Conservation (phyloP, 23 red algal species). For the Gracilaria gracilis region DNA sequence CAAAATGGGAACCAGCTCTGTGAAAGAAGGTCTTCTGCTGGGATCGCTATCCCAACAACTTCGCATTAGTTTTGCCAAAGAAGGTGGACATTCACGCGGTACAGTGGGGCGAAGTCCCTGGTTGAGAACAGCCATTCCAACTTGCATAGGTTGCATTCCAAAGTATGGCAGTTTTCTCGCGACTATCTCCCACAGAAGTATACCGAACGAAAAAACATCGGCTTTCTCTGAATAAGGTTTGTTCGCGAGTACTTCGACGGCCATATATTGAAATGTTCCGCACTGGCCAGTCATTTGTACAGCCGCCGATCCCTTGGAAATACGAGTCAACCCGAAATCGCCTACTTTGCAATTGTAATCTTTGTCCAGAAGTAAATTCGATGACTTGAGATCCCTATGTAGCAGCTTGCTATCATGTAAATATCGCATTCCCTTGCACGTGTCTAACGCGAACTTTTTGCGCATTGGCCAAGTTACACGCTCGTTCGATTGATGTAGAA, state of each 20-base stretch:
- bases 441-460: slow-evolving; percentile 83
- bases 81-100: slow-evolving; percentile 54
- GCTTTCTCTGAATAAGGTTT: slow-evolving; percentile 94
- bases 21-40: slow-evolving; percentile 74
- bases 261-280: slow-evolving; percentile 99
- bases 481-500: slow-evolving; percentile 79
- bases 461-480: slow-evolving; percentile 77
- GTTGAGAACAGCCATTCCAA: slow-evolving; percentile 86
- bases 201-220: slow-evolving; percentile 99
- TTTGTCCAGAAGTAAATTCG: slow-evolving; percentile 88
- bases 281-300: slow-evolving; percentile 97
- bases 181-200: slow-evolving; percentile 95
- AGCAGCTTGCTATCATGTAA: slow-evolving; percentile 89
- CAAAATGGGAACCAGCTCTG: slow-evolving; percentile 59
- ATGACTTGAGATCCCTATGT: slow-evolving; percentile 95
- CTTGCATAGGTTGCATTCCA: slow-evolving; percentile 97
- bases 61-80: slow-evolving; percentile 74
- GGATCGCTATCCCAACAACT: slow-evolving; percentile 91
- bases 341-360: slow-evolving; percentile 88
- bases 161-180: slow-evolving; percentile 91
- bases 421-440: slow-evolving; percentile 91
- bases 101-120: slow-evolving; percentile 81
- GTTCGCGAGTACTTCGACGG: slow-evolving; percentile 90
- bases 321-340: slow-evolving; percentile 93
- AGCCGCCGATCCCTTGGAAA: slow-evolving; percentile 60